phyloP scores from a whole-genome alignment of 306 rosid species.

The Sophora flavescens region DNA sequence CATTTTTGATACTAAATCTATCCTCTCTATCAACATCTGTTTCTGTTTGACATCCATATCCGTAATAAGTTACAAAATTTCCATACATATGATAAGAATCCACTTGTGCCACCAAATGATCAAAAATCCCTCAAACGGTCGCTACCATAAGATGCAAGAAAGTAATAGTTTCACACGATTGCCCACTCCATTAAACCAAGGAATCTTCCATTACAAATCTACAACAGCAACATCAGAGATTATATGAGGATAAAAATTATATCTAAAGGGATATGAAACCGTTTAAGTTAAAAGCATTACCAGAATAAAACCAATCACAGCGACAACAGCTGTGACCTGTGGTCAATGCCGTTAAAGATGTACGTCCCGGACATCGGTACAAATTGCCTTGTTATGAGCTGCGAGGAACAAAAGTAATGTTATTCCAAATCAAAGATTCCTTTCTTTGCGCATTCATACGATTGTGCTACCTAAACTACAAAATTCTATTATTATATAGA shows the following conservation, averaged over 20 bases:
- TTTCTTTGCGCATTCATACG: neutral
- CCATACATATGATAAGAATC: slow-evolving; percentile 17
- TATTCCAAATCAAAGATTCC: slow-evolving; percentile 22
- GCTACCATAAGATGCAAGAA: slow-evolving; percentile 19
- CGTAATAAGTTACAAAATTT: slow-evolving; percentile 38
- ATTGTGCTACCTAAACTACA: slow-evolving; percentile 19
- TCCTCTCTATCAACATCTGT: neutral
- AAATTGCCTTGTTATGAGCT: slow-evolving; percentile 95
- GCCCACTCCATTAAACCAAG: slow-evolving; percentile 26
- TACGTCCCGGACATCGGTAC: slow-evolving; percentile 91
- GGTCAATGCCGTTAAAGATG: slow-evolving; percentile 95
- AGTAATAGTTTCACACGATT: neutral
- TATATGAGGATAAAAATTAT: slow-evolving; percentile 6
- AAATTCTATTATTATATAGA: neutral
- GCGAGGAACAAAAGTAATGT: slow-evolving; percentile 38
- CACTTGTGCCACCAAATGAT: slow-evolving; percentile 19
- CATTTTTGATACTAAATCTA: neutral
- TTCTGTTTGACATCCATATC: slow-evolving; percentile 28
- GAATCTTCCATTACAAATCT: slow-evolving; percentile 50
- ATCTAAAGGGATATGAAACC: slow-evolving; percentile 7
- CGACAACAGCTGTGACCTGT: slow-evolving; percentile 83
- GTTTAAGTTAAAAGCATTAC: slow-evolving; percentile 6
- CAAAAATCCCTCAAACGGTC: slow-evolving; percentile 27
- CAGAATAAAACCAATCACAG: slow-evolving; percentile 53
- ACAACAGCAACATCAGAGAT: slow-evolving; percentile 20